Conservation (phyloP, 352 stramenopile genomes). For the Phytophthora multivora region DNA sequence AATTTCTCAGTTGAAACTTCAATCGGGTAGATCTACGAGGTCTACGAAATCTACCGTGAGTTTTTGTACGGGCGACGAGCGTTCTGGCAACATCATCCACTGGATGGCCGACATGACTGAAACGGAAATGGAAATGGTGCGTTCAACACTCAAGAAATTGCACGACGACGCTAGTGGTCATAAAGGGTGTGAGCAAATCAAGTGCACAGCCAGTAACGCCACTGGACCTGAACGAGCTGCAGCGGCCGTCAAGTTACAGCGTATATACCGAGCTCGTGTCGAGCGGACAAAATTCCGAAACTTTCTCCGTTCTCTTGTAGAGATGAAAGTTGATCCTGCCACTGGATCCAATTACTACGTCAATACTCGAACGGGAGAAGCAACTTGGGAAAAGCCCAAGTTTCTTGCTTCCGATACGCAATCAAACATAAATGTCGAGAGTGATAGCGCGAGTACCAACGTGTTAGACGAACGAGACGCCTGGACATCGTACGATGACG, state of each 20-base stretch:
- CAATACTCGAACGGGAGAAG: slow-evolving; percentile 62
- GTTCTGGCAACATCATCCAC: slow-evolving; percentile 23
- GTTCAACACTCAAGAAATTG: slow-evolving; percentile 47
- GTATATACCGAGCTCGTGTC: slow-evolving; percentile 71
- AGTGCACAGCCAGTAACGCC: slow-evolving; percentile 56
- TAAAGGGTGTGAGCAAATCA: slow-evolving; percentile 20
- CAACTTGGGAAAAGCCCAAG: slow-evolving; percentile 58
- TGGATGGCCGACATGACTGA: slow-evolving; percentile 66
- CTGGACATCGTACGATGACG: slow-evolving; percentile 68
- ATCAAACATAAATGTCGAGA: background rate
- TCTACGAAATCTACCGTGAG: slow-evolving; percentile 39
- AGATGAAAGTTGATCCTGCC: slow-evolving; percentile 49
- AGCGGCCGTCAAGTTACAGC: slow-evolving; percentile 67
- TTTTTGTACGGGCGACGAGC: slow-evolving; percentile 45
- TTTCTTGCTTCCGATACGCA: slow-evolving; percentile 11
- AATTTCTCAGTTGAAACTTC: slow-evolving; percentile 53
- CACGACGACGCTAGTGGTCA: slow-evolving; percentile 31
- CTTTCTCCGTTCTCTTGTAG: slow-evolving; percentile 62
- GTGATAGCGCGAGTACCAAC: slow-evolving; percentile 13
- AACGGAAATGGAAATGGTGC: slow-evolving; percentile 59
- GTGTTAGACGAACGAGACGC: slow-evolving; percentile 22
- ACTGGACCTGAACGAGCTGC: slow-evolving; percentile 64
- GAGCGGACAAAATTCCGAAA: slow-evolving; percentile 61
- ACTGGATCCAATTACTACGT: slow-evolving; percentile 65
- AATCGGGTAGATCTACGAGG: background rate